phyloP scores from a whole-genome alignment of 106 monocot species.

The Dendrobium catenatum region DNA sequence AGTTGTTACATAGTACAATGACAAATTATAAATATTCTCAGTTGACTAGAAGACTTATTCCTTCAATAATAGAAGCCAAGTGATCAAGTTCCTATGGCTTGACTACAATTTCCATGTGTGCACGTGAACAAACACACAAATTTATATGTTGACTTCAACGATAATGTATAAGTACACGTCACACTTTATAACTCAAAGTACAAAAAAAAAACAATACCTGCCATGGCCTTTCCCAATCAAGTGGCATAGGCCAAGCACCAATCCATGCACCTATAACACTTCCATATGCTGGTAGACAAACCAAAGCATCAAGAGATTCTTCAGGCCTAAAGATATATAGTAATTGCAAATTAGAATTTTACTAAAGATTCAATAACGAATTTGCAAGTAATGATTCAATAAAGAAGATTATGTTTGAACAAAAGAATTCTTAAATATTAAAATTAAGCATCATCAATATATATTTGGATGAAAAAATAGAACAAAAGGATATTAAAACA shows the following conservation, averaged over 20 bases:
- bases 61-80: too few species aligned
- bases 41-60: too few species aligned
- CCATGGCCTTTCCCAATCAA: constrained; percentile 98
- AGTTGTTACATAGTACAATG: too few species aligned
- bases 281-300: constrained; percentile 81
- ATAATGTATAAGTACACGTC: neutral
- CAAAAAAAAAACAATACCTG: constrained; percentile 42
- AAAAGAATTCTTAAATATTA: neutral
- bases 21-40: too few species aligned
- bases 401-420: neutral
- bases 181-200: neutral
- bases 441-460: neutral
- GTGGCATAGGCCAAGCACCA: constrained; percentile 98
- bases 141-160: neutral
- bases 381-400: neutral
- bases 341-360: too few species aligned
- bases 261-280: constrained; percentile 89
- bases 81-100: too few species aligned
- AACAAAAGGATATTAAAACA: neutral
- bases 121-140: neutral
- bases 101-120: neutral
- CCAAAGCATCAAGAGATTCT: constrained; percentile 47
- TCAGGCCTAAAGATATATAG: constrained; percentile 33
- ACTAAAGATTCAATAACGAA: neutral
- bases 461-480: neutral